Evolutionary conservation across 352 stramenopile species (phyloP).

Genomic region (Elongisporangium undulatum): DNA sequence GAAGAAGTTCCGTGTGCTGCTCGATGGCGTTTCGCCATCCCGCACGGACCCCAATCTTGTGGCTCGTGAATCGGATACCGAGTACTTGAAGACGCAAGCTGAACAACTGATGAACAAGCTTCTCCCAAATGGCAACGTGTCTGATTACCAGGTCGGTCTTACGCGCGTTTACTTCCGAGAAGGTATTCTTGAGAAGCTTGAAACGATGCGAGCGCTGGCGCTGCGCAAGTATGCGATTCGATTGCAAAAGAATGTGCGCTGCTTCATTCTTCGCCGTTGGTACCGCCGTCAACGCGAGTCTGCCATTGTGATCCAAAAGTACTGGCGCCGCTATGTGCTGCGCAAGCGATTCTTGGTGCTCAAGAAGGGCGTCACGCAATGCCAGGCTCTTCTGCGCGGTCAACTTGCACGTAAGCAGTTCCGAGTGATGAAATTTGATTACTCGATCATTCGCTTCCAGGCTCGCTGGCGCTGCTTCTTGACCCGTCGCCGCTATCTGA

Average conservation of each 20-base stretch:
- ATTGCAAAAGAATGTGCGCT: conserved; percentile 68
- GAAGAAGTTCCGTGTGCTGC: conserved; percentile 75
- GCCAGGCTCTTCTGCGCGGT: conserved; percentile 65
- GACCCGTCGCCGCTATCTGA: conserved; percentile 46
- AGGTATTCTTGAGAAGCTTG: conserved; percentile 72
- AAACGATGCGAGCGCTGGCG: conserved; percentile 66
- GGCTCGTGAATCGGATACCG: conserved; percentile 39
- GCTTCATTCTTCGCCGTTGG: conserved; percentile 50
- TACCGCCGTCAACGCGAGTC: conserved; percentile 44
- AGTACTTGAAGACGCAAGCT: conserved; percentile 49
- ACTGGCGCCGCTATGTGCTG: conserved; percentile 66
- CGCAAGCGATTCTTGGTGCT: conserved; percentile 51
- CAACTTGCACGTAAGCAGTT: conserved; percentile 56
- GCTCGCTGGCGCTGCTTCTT: conserved; percentile 59
- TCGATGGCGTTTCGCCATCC: conserved; percentile 20
- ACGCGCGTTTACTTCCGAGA: conserved; percentile 86
- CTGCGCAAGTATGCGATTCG: conserved; percentile 74
- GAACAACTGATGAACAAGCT: conserved; percentile 68
- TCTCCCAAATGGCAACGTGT: conserved; percentile 62
- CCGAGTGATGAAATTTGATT: conserved; percentile 68
- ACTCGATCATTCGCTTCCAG: conserved; percentile 73
- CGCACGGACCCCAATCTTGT: conserved; percentile 20
- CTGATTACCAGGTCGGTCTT: conserved; percentile 84
- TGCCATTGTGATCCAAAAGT: conserved; percentile 62
- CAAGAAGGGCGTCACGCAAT: conserved; percentile 36